Conservation (phyloP, 805 yeast species). For the Lipomyces starkeyi region DNA sequence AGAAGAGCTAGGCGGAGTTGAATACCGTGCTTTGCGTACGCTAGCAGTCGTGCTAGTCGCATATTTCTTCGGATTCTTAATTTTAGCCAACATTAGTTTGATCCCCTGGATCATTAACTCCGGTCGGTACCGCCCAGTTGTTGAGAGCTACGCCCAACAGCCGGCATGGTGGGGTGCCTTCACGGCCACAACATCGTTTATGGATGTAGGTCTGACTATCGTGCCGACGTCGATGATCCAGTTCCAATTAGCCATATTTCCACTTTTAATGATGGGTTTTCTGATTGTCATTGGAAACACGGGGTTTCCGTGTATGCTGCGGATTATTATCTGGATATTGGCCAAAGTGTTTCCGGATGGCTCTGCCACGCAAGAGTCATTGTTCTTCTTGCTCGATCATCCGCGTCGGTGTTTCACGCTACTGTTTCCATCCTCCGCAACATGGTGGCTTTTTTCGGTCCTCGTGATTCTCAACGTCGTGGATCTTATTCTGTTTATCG, state of each 20-base stretch:
- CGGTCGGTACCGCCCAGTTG: conserved; percentile 51
- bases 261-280: conserved; percentile 65
- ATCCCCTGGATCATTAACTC: conserved; percentile 59
- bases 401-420: conserved; percentile 97
- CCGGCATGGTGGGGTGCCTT: conserved; percentile 96
- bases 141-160: conserved; percentile 63
- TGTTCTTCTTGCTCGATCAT: conserved; percentile 87
- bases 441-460: conserved; percentile 90
- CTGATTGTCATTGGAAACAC: conserved; percentile 92
- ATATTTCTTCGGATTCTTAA: conserved; percentile 80
- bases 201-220: conserved; percentile 83
- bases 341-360: conserved; percentile 68
- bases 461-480: conserved; percentile 72
- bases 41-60: conserved; percentile 65
- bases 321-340: conserved; percentile 82
- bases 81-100: conserved; percentile 58
- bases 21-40: conserved; percentile 84
- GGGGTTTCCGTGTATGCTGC: conserved; percentile 83
- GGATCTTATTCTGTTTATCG: conserved; percentile 80
- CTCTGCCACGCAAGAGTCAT: conserved; percentile 61
- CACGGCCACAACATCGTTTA: conserved; percentile 77
- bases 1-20: conserved; percentile 96
- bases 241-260: conserved; percentile 68
- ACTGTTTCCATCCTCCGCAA: conserved; percentile 88
- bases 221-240: conserved; percentile 80